Conservation (phyloP, 805 yeast genomes). For the Kurtzmaniella cleridarum region DNA sequence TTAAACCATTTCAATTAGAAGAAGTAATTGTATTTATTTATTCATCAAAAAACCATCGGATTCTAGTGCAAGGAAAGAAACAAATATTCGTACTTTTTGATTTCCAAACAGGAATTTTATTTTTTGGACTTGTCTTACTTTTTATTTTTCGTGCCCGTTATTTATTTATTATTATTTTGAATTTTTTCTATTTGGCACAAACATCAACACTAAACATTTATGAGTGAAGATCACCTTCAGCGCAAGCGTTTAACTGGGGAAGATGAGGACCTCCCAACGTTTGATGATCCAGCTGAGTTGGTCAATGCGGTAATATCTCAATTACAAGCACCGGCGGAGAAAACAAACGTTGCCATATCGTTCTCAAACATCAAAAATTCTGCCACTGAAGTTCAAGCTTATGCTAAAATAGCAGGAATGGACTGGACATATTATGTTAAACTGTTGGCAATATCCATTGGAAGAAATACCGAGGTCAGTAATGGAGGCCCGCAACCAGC, state of each 20-base stretch:
- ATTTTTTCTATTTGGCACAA: background rate
- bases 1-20: too few relatives aligned
- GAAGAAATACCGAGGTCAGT: slow-evolving; percentile 63
- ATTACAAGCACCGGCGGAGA: slow-evolving; percentile 64
- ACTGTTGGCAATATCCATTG: slow-evolving; percentile 67
- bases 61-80: too few relatives aligned
- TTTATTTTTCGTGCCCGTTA: background rate
- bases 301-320: slow-evolving; percentile 71
- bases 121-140: background rate
- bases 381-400: slow-evolving; percentile 88
- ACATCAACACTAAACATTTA: background rate
- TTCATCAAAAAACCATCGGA: too few relatives aligned
- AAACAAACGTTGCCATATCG: slow-evolving; percentile 64
- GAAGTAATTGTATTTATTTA: too few relatives aligned
- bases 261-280: slow-evolving; percentile 28
- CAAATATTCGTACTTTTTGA: background rate
- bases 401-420: slow-evolving; percentile 90
- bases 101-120: background rate
- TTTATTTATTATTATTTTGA: background rate
- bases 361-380: slow-evolving; percentile 70
- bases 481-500: slow-evolving; percentile 2
- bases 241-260: slow-evolving; percentile 5
- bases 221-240: too few relatives aligned
- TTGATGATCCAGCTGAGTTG: slow-evolving; percentile 58
- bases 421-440: slow-evolving; percentile 95